These are phyloP conservation scores for Chlamydomonas applanata DNA, from an alignment of 139 green algal genomes.

Conservation along the genomic window DNA sequence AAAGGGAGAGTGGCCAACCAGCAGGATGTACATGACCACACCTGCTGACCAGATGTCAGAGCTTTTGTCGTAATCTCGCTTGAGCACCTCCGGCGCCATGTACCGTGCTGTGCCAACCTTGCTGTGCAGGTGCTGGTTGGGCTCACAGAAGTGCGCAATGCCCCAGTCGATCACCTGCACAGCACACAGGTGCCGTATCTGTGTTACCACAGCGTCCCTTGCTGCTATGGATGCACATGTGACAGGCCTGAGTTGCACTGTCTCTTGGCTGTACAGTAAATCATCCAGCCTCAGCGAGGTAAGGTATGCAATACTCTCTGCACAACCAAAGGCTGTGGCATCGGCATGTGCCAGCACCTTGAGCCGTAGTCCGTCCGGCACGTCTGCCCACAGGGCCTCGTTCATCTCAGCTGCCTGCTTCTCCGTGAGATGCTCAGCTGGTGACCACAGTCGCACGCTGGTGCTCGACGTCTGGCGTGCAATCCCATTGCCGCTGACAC, in stretches of 20 bases:
- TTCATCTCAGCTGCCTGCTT: not conserved
- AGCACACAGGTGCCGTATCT: no score
- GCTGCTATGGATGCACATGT: no score
- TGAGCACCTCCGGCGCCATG: conserved; percentile 70
- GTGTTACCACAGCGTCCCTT: no score
- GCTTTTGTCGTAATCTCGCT: conserved; percentile 30
- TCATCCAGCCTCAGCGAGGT: no score
- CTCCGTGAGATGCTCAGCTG: no score
- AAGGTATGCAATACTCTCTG: no score
- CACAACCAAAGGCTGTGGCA: no score
- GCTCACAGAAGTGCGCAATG: conserved; percentile 77
- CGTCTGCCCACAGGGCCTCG: conserved; percentile 1
- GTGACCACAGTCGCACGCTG: no score
- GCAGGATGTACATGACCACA: conserved; percentile 71
- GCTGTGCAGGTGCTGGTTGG: conserved; percentile 64
- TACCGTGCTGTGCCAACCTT: conserved; percentile 85
- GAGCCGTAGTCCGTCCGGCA: conserved; percentile 2
- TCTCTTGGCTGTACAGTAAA: no score
- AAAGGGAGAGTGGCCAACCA: conserved; percentile 76
- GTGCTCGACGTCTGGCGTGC: no score
- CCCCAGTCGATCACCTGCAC: conserved; percentile 83
- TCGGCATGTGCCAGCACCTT: not conserved
- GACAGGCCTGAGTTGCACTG: no score
- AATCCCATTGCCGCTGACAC: no score
- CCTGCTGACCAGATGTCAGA: conserved; percentile 72